Percentiles rank a stretch among this genome's conserved stretches.
Evolutionary conservation across 148 eudicot species (phyloP).

Genomic region (Dianthus caryophyllus): DNA sequence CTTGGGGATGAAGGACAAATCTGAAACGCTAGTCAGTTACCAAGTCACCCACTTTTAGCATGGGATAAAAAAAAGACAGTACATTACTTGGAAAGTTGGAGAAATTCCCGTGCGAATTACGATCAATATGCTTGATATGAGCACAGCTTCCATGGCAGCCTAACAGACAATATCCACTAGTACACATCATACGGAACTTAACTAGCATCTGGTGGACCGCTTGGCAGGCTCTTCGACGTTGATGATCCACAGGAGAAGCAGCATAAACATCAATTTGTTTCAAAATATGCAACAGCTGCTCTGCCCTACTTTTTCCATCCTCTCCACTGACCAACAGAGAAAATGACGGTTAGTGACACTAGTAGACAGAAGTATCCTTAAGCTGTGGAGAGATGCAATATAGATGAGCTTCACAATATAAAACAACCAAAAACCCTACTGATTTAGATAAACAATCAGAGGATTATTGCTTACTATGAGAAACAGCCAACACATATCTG

Average conservation of each 20-base stretch:
- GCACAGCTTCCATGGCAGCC: conserved; percentile 85
- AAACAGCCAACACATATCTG: neutral
- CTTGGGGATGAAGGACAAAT: neutral
- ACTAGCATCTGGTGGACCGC: conserved; percentile 82
- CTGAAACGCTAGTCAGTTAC: neutral
- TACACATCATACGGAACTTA: conserved; percentile 75
- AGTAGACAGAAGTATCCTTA: neutral
- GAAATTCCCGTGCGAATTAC: conserved; percentile 43
- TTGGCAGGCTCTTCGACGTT: conserved; percentile 84
- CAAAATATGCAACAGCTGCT: conserved; percentile 81
- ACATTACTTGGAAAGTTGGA: conserved; percentile 67
- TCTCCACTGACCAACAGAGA: conserved; percentile 68
- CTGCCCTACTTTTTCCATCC: conserved; percentile 96
- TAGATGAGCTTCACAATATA: neutral
- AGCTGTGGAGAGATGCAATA: neutral
- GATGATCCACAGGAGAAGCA: conserved; percentile 79
- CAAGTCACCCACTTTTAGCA: neutral
- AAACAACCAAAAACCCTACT: neutral
- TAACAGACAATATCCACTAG: conserved; percentile 71
- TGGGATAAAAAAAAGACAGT: neutral
- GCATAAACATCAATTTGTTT: conserved; percentile 86
- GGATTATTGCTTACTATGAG: neutral
- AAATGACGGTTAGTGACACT: conserved; percentile 11
- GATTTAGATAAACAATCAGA: neutral
- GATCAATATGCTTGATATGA: conserved; percentile 65